Evolutionary conservation across 140 eudicot genomes (phyloP).

Genomic region (Stevia rebaudiana): DNA sequence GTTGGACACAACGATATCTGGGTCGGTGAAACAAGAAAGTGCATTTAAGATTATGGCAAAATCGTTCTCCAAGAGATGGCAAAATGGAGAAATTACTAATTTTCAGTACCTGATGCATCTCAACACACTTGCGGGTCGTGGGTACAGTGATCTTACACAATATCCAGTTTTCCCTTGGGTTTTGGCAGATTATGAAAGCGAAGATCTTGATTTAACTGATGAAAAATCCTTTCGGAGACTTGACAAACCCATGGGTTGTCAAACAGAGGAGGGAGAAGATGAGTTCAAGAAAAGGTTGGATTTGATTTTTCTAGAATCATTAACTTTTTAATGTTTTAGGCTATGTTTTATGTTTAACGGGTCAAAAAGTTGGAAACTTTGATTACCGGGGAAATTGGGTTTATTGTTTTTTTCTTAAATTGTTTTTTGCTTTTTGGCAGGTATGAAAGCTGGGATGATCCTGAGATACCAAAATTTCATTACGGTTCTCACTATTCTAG

Average conservation of each 20-base stretch:
- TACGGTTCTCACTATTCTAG: conserved; percentile 99
- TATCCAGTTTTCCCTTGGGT: conserved; percentile 99
- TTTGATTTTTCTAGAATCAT: conserved; percentile 3
- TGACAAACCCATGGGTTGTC: conserved; percentile 98
- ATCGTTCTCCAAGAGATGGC: conserved; percentile 96
- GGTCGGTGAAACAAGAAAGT: conserved; percentile 76
- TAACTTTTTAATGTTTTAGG: not conserved
- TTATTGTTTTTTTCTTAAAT: not conserved
- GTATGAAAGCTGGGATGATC: conserved; percentile 99
- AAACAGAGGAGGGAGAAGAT: conserved; percentile 90
- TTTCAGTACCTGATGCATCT: conserved; percentile 98
- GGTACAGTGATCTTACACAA: conserved; percentile 98
- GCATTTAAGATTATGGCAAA: conserved; percentile 83
- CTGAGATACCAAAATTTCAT: conserved; percentile 94
- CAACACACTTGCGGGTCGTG: conserved; percentile 98
- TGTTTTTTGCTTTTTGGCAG: conserved; percentile 28
- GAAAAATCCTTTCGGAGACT: conserved; percentile 76
- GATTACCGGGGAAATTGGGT: not conserved
- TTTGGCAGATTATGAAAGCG: conserved; percentile 90
- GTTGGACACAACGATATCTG: conserved; percentile 93
- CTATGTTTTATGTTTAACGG: not conserved
- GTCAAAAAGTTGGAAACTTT: not conserved
- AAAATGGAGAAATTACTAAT: conserved; percentile 96
- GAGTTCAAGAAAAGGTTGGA: conserved; percentile 91
- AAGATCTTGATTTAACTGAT: conserved; percentile 60